A percentile compares a stretch with the other conserved stretches of the same genome.
These are phyloP conservation scores for Trichophyton rubrum DNA, from an alignment of 2,329 filamentous ascomycete genomes.

Conservation along the genomic window DNA sequence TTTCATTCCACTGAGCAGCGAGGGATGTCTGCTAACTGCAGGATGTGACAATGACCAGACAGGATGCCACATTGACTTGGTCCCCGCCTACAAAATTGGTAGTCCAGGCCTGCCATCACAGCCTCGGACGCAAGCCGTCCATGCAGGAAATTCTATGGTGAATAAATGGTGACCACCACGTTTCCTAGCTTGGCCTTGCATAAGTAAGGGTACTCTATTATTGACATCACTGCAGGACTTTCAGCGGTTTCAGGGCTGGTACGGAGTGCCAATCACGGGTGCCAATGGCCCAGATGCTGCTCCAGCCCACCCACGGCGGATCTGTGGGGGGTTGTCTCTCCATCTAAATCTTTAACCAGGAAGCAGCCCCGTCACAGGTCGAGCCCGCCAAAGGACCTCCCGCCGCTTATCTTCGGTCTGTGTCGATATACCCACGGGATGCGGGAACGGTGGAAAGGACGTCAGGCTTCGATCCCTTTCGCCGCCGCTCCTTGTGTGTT, in stretches of 20 bases:
- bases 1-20: not conserved
- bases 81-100: not conserved
- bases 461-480: no score
- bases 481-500: not conserved
- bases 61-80: not conserved
- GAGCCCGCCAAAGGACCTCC: not conserved
- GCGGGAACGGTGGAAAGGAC: conserved; percentile 2
- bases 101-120: no score
- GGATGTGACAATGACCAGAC: not conserved
- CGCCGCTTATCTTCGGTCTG: not conserved
- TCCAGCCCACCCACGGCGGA: not conserved
- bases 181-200: not conserved
- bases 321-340: not conserved
- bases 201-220: not conserved
- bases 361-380: not conserved
- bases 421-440: not conserved
- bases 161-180: not conserved
- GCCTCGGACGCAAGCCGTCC: no score
- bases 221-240: not conserved
- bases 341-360: not conserved
- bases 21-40: not conserved
- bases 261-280: no score
- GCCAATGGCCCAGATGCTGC: not conserved
- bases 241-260: not conserved
- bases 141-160: no score